Evolutionary conservation across 768 basidiomycete genomes (phyloP).

Genomic region (Pleurotus cornucopiae): DNA sequence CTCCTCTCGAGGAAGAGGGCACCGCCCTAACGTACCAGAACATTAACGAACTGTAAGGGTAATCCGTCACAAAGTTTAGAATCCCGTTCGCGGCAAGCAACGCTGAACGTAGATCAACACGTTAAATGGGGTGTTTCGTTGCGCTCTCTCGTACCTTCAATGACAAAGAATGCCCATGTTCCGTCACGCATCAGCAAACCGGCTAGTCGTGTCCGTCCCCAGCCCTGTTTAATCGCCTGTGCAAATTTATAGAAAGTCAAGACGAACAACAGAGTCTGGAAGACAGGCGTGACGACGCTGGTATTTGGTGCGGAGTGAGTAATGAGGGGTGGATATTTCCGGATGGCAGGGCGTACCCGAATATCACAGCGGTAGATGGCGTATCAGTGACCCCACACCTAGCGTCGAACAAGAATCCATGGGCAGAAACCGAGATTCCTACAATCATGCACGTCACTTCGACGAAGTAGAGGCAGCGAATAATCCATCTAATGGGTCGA

Average conservation of each 20-base stretch:
- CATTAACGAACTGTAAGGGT: not conserved
- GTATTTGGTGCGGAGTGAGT: not conserved
- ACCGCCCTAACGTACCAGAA: not conserved
- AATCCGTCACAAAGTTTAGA: not conserved
- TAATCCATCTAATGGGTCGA: not conserved
- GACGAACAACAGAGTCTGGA: slow-evolving; percentile 13
- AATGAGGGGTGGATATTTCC: not conserved
- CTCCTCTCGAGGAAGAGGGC: no score
- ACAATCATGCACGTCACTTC: slow-evolving; percentile 2
- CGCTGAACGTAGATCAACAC: not conserved
- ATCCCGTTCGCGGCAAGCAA: not conserved
- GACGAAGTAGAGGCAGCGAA: not conserved
- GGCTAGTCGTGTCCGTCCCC: slow-evolving; percentile 10
- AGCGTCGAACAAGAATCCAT: not conserved
- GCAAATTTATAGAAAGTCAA: slow-evolving; percentile 13
- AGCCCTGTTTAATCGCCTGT: slow-evolving; percentile 9
- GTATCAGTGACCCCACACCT: slow-evolving; percentile 9
- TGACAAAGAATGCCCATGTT: slow-evolving; percentile 14
- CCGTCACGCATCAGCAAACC: slow-evolving; percentile 15
- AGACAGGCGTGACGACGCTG: slow-evolving; percentile 3
- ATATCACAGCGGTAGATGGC: slow-evolving; percentile 25
- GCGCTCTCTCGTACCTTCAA: slow-evolving; percentile 10
- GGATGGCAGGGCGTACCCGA: slow-evolving; percentile 20
- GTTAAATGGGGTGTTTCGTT: no score
- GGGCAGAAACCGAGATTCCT: not conserved